Conservation (phyloP, 805 yeast species). For the Vanderwaltozyma yarrowii region DNA sequence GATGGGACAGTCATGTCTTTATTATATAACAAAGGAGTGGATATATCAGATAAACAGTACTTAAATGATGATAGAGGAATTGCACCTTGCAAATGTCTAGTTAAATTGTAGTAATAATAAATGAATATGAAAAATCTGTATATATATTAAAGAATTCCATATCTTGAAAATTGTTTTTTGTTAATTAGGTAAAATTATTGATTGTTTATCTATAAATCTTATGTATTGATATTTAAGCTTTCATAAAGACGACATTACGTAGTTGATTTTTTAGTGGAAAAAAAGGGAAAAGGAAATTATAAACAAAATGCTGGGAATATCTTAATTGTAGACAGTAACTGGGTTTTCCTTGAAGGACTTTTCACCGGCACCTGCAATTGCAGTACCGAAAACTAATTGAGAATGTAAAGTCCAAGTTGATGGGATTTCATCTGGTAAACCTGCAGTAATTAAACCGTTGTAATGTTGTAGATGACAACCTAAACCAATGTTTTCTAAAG, state of each 20-base stretch:
- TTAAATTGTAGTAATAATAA: background rate
- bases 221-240: too few species aligned
- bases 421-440: constrained; percentile 32
- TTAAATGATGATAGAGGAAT: constrained; percentile 33
- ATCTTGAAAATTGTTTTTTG: too few species aligned
- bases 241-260: too few species aligned
- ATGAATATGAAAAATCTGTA: background rate
- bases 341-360: constrained; percentile 36
- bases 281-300: too few species aligned
- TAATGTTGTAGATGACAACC: constrained; percentile 47
- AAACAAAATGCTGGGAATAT: too few species aligned
- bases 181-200: too few species aligned
- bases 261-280: too few species aligned
- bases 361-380: constrained; percentile 29
- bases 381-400: constrained; percentile 42
- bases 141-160: too few species aligned
- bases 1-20: constrained; percentile 13
- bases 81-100: constrained; percentile 31
- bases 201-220: too few species aligned
- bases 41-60: constrained; percentile 16
- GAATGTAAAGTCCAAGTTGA: constrained; percentile 36
- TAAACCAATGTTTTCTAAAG: constrained; percentile 34
- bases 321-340: constrained; percentile 28
- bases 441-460: constrained; percentile 35
- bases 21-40: background rate